Base-by-base conservation (phyloP, 768 basidiomycete species). In the Pisolithus sp. region DNA sequence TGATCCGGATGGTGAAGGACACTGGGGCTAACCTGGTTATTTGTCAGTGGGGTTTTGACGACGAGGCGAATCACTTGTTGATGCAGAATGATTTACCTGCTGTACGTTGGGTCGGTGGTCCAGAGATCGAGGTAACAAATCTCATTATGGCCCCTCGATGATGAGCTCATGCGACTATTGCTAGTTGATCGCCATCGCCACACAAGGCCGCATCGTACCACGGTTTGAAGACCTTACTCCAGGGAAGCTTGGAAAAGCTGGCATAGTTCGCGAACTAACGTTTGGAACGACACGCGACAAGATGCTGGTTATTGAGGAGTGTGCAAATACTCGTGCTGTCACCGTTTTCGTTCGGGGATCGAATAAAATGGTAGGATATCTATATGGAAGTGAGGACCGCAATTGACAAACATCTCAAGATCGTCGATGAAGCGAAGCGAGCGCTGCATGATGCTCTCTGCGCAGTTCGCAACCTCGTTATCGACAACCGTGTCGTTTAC, bases 41-140 rank as follows among this genome's bases (percentile, higher is more conserved):
- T 61, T 99, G 96, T 71, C 96, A 99, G 66, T 99, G 96, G 96
- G 96, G 96, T 54, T 99, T 99, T 65, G 96, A 99, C 65, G 96
- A 99, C 63, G 96, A 99, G 72, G 96, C 96, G 41, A 99, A 99
- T 66, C 96, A 98, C 67, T 59, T 98, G 61, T 71, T 99, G 57
- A 93, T 98, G 91, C 93, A 96, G 75, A 98, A 97, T 61, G 91
- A 94, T 13, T 76, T 99, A 34, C 96, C 96, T 40, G 90, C 96
- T 26, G 95, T 98, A 28, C 80, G 96, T 65, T 98, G 96, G 96
- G 96, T 99, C 51, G 96, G 96, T 54, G 96, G 96, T 21, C 96
- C 96, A 4, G 96, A 99, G 68, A 99, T 99, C 56, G 96, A 99
- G 84, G 93, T 93, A 47, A 48, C 3, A 7, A 9, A 30, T 53